Conservation (phyloP, 805 yeast genomes). For the Pichia rugopelliculosa region DNA sequence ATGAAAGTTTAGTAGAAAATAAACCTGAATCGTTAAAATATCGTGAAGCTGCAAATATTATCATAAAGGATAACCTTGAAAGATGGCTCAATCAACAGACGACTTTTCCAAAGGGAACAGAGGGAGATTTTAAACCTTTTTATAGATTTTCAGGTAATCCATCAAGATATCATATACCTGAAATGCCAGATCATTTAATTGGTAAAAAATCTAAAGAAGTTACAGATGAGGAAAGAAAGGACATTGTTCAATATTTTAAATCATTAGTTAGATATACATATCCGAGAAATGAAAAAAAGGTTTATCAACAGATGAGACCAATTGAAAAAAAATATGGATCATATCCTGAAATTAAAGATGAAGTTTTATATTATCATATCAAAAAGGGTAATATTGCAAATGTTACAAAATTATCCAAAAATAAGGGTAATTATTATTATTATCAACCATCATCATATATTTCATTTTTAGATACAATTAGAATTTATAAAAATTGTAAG, state of each 20-base stretch:
- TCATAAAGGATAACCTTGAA: not conserved
- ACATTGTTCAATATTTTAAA: not conserved
- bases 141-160: not conserved
- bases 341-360: not conserved
- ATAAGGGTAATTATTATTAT: not conserved
- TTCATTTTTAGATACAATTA: not conserved
- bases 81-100: conserved; percentile 2
- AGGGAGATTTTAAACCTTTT: not conserved
- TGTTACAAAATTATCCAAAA: not conserved
- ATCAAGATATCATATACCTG: conserved; percentile 3
- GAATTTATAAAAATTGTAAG: conserved; percentile 4
- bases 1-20: not conserved
- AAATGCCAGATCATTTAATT: not conserved
- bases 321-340: conserved; percentile 1
- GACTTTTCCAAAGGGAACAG: not conserved
- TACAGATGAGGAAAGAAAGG: not conserved
- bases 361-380: not conserved
- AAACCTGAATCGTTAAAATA: not conserved
- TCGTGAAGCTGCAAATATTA: not conserved
- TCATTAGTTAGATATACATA: conserved; percentile 7
- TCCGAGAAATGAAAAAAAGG: not conserved
- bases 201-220: not conserved
- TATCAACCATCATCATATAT: not conserved
- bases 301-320: not conserved
- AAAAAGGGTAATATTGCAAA: not conserved